phyloP scores from a whole-genome alignment of 148 eudicot genomes.

The Cornus florida region DNA sequence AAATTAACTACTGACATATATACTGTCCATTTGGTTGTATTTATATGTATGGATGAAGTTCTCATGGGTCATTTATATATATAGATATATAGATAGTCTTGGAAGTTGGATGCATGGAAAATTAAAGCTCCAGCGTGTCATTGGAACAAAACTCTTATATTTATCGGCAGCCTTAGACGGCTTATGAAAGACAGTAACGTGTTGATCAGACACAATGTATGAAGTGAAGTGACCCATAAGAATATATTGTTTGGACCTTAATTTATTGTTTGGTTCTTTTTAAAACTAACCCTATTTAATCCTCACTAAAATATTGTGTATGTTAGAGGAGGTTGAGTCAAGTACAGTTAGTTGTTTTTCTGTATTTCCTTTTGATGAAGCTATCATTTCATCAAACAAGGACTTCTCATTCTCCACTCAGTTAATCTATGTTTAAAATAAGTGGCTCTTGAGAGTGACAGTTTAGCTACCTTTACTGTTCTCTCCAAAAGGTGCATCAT shows the following conservation, averaged over 20 bases:
- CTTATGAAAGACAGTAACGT: background rate
- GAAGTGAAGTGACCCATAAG: slow-evolving; percentile 46
- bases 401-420: slow-evolving; percentile 19
- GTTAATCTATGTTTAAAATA: slow-evolving; percentile 13
- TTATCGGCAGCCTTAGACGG: background rate
- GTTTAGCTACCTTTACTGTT: slow-evolving; percentile 27
- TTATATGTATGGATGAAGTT: too few relatives aligned
- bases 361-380: background rate
- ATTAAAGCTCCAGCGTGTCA: background rate
- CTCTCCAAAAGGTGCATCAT: too few relatives aligned
- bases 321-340: background rate
- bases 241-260: slow-evolving; percentile 21
- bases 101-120: too few relatives aligned
- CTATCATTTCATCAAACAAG: background rate
- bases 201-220: slow-evolving; percentile 3
- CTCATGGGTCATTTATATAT: background rate
- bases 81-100: background rate
- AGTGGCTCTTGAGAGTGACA: slow-evolving; percentile 29
- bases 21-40: too few relatives aligned
- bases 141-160: background rate
- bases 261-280: slow-evolving; percentile 24
- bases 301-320: slow-evolving; percentile 13
- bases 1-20: too few relatives aligned
- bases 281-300: slow-evolving; percentile 35
- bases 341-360: slow-evolving; percentile 21